Base-by-base conservation (phyloP, 306 rosid genomes). In the Pyrus communis region DNA sequence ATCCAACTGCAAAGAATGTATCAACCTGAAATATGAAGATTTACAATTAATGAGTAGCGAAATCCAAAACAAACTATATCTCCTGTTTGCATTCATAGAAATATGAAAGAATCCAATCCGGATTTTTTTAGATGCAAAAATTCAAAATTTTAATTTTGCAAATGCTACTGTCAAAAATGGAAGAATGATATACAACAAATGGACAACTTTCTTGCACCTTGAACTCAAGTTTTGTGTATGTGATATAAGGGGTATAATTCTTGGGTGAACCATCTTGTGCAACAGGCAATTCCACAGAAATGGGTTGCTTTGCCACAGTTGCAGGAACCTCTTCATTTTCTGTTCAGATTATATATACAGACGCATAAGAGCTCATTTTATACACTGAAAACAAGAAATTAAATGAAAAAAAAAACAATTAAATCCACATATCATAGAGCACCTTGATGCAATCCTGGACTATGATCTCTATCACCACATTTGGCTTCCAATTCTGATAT, bases 1-100 rank as follows among this genome's bases (percentile, higher is more conserved):
- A 96, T 78, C 99, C 99, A 87, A 92, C 98, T n/a, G 97, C 97
- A 81, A 84, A 96, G 86, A 92, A 96, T 73, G 98, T 96, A 82
- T 96, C 99, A 63, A 96, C 99, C 99, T 95, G 87, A 63, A 69
- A 80, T 75, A 40, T 33, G 70, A 62, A 74, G 64, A 78, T 74
- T 66, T 76, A 51, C 79, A 60, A 35, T 77, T 75, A 68, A 80
- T 67, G 55, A 75, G 68, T 64, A 28, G 81, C 65, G 67, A 13
- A 64, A 38, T 27, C 54, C 35, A 58, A 57, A 25, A 51, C 71
- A 78, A 69, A 69, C 46, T 58, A 54, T 22, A 6, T 38, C 55
- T 58, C 13, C 25, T 40, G 43, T 59, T 17, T 59, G 68, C 57
- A 59, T 58, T 15, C 67, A 68, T 59, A 19, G 73, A 88, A 88